Base-by-base conservation (phyloP, 306 rosid genomes). In the Vachellia collinsii region DNA sequence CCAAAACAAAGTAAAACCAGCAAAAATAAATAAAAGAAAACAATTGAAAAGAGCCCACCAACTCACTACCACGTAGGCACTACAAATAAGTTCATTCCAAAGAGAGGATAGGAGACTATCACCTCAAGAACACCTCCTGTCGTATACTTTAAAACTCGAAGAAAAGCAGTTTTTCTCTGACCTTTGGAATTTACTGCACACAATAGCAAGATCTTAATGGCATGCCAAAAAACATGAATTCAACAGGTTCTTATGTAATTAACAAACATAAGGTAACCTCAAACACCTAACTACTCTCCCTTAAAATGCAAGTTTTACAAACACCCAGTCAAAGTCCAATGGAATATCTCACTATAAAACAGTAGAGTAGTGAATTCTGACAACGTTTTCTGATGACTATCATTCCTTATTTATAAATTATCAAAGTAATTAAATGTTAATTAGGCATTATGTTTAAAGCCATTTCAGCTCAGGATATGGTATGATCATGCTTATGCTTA, bases 121-220 rank as follows among this genome's bases (percentile, higher is more conserved):
- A 95, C 99, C 97, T 95, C 99, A 54, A 95, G 97, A 82, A 95
- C 98, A 72, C 99, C 99, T 83, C 98, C 98, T 1, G 89, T 93
- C 19, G 99, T 92, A 90, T 95, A 92, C 87, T 95, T 95, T 62
- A 93, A 73, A 80, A 93, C 99, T 69, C 93, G 93, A 81, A 95
- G 91, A 90, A 93, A 95, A 78, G 97, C 97, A 70, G 90, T 85
- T 47, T 94, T 86, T 59, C 84, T 86, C 83, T 89, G 93, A 48
- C 89, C 98, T 77, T 95, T 89, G 14, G 88, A 72, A 76, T 90
- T 87, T 59, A 88, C 99, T 93, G 96, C 94, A 83, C 42, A 62
- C 83, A 81, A 37, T 80, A 72, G 61, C 83, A 80, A 41, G 59
- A 23, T 79, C 20, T 83, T 80, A 83, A 76, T 67, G 77, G 53